Base-by-base conservation (phyloP, 1,139 yeast genomes). In the Kluyveromyces sp. region DNA sequence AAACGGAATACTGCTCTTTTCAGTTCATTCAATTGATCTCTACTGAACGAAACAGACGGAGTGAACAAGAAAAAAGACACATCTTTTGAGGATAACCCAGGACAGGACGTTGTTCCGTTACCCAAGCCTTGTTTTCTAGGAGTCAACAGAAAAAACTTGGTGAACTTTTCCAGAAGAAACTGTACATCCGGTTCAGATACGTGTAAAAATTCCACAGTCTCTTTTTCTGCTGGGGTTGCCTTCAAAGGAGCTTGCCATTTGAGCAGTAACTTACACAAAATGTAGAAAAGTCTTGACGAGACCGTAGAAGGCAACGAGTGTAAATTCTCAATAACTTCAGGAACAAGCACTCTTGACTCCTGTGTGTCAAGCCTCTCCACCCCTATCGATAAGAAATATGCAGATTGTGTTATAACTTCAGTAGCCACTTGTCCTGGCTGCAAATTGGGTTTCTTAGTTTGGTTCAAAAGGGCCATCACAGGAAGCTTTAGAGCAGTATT, bases 381-480 rank as follows among this genome's bases (percentile, higher is more conserved):
- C 4, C 86, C 89, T 58, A 77, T 77, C 1, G 87, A 73, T 0
- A 81, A 69, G 51, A 85, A 81, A 45, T 84, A 59, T 41, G 85
- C 65, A 26, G 86, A 77, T 61, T 83, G 84, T 11, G 83, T 63
- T 49, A 78, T 71, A 11, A 84, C 85, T 25, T 74, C 66, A 1
- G 77, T 61, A 12, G 76, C 61, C 49, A 78, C 80, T 1, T 65
- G 63, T 18, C 64, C 69, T 1, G 51, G 43, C 0, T 75, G 64
- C 4, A 74, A 59, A 28, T 69, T 69, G 0, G 88, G 86, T 4
- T 50, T 45, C 50, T 76, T 73, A 8, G 80, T 83, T 58, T 87
- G 96, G 2, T 69, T 63, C 25, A 88, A 51, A 37, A 88, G 68
- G 22, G 79, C 72, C 28, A 68, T 68, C 0, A 79, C 73, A 0